Percentiles rank a stretch among this genome's conserved stretches.
Conservation (phyloP, 2,329 filamentous ascomycete species). For the Fusarium coffeatum region DNA sequence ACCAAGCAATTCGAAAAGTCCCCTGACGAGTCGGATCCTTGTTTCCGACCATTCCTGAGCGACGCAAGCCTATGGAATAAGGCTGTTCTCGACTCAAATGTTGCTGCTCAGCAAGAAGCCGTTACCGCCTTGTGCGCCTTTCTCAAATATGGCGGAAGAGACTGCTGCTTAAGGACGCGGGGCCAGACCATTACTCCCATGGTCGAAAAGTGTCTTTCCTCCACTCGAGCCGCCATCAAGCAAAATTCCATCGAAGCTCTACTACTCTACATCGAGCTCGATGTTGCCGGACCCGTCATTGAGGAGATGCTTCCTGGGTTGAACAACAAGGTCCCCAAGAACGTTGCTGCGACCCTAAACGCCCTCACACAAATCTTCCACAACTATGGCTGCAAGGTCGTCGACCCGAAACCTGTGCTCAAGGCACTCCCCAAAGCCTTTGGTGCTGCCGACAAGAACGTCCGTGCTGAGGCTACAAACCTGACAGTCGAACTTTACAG, state of each 20-base stretch:
- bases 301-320: slow-evolving; percentile 89
- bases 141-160: slow-evolving; percentile 86
- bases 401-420: slow-evolving; percentile 91
- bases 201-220: slow-evolving; percentile 90
- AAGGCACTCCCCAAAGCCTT: slow-evolving; percentile 92
- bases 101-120: slow-evolving; percentile 95
- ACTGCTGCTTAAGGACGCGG: slow-evolving; percentile 83
- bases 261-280: slow-evolving; percentile 89
- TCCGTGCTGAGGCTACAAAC: slow-evolving; percentile 91
- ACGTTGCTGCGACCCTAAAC: slow-evolving; percentile 77
- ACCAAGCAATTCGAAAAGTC: slow-evolving; percentile 87
- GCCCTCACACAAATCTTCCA: slow-evolving; percentile 88
- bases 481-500: slow-evolving; percentile 94
- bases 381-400: slow-evolving; percentile 92
- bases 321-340: slow-evolving; percentile 90
- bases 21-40: slow-evolving; percentile 84
- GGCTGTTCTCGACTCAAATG: slow-evolving; percentile 93
- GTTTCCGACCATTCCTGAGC: slow-evolving; percentile 87
- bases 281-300: slow-evolving; percentile 84
- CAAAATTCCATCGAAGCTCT: slow-evolving; percentile 86
- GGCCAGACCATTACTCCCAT: slow-evolving; percentile 79
- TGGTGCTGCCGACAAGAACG: slow-evolving; percentile 97
- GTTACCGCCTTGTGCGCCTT: slow-evolving; percentile 90
- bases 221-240: slow-evolving; percentile 89
- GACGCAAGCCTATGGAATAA: slow-evolving; percentile 91